A percentile compares a stretch with the other conserved stretches of the same genome.
Evolutionary conservation across 106 monocot species (phyloP).

Genomic region (Posidonia australis): DNA sequence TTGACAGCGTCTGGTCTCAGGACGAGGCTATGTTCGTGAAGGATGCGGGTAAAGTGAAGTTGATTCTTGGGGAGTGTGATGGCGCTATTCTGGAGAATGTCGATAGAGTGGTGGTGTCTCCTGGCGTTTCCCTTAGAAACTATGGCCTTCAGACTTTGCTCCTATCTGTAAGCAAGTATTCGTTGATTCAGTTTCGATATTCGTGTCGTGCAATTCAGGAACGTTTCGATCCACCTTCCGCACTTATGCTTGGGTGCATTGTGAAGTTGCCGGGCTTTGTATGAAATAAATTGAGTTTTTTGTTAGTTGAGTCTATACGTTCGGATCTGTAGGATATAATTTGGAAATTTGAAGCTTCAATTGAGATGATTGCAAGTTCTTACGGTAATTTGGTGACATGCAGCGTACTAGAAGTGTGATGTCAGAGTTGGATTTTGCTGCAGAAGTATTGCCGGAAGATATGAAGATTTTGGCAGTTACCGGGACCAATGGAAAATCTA

Average conservation of each 20-base stretch:
- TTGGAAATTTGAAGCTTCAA: too few species aligned
- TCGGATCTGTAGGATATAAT: too few species aligned
- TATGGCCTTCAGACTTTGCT: slow-evolving; percentile 28
- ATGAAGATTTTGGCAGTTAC: slow-evolving; percentile 39
- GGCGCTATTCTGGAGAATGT: slow-evolving; percentile 9
- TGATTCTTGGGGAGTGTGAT: slow-evolving; percentile 33
- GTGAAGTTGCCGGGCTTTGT: too few species aligned
- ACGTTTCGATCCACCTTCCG: background rate
- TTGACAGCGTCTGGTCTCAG: slow-evolving; percentile 17
- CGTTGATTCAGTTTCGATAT: too few species aligned
- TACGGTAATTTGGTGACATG: background rate
- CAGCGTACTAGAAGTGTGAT: slow-evolving; percentile 36
- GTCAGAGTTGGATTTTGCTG: slow-evolving; percentile 50
- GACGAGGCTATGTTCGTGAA: slow-evolving; percentile 21
- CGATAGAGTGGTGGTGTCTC: slow-evolving; percentile 44
- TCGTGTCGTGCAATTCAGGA: background rate
- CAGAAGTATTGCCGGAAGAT: slow-evolving; percentile 26
- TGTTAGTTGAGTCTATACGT: too few species aligned
- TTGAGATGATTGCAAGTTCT: too few species aligned
- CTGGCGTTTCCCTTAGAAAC: slow-evolving; percentile 35
- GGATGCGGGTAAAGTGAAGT: slow-evolving; percentile 21
- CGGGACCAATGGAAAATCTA: slow-evolving; percentile 50
- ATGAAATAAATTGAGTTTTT: too few species aligned
- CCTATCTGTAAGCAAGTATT: slow-evolving; percentile 24
- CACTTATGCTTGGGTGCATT: too few species aligned